Base-by-base conservation (phyloP, 805 yeast species). In the Candida endomychidarum region DNA sequence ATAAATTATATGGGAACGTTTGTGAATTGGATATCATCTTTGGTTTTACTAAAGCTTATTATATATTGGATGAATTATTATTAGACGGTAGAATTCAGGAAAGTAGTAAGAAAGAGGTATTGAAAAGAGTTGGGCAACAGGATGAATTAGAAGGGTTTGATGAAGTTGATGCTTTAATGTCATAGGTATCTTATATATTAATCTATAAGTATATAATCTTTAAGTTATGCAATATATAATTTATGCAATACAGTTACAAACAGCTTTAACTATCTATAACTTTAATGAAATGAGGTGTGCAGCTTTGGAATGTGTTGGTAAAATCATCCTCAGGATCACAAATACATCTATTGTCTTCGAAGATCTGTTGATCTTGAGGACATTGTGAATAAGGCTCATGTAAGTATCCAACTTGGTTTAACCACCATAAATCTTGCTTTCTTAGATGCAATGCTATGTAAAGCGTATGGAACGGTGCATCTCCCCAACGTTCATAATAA, bases 21-120 rank as follows among this genome's bases (percentile, higher is more conserved):
- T 89, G 97, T 64, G 99, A 93, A 60, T 71, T 93, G 53, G 99
- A 93, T 65, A 93, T 93, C 47, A 93, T 93, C 36, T 93, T 93
- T 75, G 93, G 95, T 56, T 93, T 93, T 65, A 86, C 86, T 52
- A 85, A 86, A 57, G 97, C 98, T 0, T 93, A 93, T 60, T 86
- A 87, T 62, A 83, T 93, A 9, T 68, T 93, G 48, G 96, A 93
- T 60, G 99, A 93, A 60, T 70, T 93, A 50, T 63, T 93, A 36
- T 75, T 91, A 36, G 96, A 90, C 50, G 99, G 99, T 0, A 81
- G 83, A 36, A 61, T 93, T 15, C 85, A 86, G 48, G 99, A 93
- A 57, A 77, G 87, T 31, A 83, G 91, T 10, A 81, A 82, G 50
- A 76, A 80, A 40, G 96, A 86, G 53, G 88, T 89, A 2, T 64